Base-by-base conservation (phyloP, 371 early-diverging fungal genomes). In the Mortierella sp. region DNA sequence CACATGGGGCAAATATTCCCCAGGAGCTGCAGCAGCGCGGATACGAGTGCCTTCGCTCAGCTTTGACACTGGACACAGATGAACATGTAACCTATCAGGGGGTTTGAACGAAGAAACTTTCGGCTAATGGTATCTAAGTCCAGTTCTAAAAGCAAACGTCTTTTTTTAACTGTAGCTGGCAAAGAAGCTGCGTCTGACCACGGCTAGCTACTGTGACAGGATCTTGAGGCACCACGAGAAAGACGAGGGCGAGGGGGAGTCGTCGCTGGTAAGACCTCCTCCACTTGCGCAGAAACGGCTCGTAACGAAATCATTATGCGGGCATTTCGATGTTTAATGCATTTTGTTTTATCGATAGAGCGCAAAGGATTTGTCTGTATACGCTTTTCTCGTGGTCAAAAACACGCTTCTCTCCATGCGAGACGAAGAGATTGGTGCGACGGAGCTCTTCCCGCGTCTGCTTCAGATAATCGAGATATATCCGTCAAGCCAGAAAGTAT, bases 401-500 rank as follows among this genome's bases (percentile, higher is more conserved):
- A 76, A 79, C 42, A 84, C 87, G 2, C 79, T 92, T 34, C 55
- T 66, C 5, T 83, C 87, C 5, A 90, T 76, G 57, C 50, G 54
- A 0, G 78, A 76, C 5, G 78, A 62, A 2, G 70, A 70, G 8
- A 32, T 21, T 19, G 66, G 81, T 12, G 92, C 89, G 0, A 78
- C 82, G 6, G 87, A 91, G 26, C 78, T 84, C 4, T 92, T 91
- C 64, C 92, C 93, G 6, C 79, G 92, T 7, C 60, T 93, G 19
- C 79, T 94, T 32, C 90, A 91, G 37, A 52, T 94, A 27, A 76
- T 92, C 43, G 90, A 90, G 56, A 55, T 81, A 23, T 86, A 87
- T 52, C 82, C 83, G 3, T 70, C 70, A 3, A 75, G 72, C 15
- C 81, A 82, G 14, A 60, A 66, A 9, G 15, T 30, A 12, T 76